Base-by-base conservation (phyloP, 768 basidiomycete species). In the Naganishia randhawae region DNA sequence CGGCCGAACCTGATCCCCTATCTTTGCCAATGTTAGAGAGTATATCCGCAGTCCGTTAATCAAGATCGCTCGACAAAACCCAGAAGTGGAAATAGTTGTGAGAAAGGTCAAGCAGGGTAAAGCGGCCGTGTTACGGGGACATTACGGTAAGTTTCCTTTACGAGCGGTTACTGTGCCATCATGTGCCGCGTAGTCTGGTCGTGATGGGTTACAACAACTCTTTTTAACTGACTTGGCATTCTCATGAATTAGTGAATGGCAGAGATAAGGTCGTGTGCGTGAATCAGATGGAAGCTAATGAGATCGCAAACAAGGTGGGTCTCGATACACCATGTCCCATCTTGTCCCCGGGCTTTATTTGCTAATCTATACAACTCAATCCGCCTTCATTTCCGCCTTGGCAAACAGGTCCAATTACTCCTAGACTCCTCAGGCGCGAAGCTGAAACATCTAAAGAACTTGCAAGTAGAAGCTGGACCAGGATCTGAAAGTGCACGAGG, bases 201-300 rank as follows among this genome's bases (percentile, higher is more conserved):
- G 9, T 35, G 14, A 6, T 19, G 13, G n/a, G 45, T 48, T 1
- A 33, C 29, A 32, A 4, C 31, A 48, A 19, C 8, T 29, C 16
- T 17, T 33, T 22, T 45, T 68, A 1, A 13, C 35, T 50, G 31
- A 37, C 33, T 19, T 35, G 10, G 31, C 19, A 19, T 50, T 50
- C 13, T 32, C 5, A 31, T 17, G 6, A 29, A 3, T 4, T 37
- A 80, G 78, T 80, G 17, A 80, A 80, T 62, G 77, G 78, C 4
- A 65, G 78, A 33, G 78, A 80, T 53, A 80, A 80, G 65, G 78
- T 80, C 48, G 76, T 80, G 33, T 80, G 77, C 62, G 76, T 80
- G 51, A 78, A 77, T 50, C 66, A 68, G 22, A 33, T 80, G 55
- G 76, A 76, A 41, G 63, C 67, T 19, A 74, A 76, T 51, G 72